phyloP scores from a whole-genome alignment of 176 grass and related monocot genomes.

The Pharus latifolius region DNA sequence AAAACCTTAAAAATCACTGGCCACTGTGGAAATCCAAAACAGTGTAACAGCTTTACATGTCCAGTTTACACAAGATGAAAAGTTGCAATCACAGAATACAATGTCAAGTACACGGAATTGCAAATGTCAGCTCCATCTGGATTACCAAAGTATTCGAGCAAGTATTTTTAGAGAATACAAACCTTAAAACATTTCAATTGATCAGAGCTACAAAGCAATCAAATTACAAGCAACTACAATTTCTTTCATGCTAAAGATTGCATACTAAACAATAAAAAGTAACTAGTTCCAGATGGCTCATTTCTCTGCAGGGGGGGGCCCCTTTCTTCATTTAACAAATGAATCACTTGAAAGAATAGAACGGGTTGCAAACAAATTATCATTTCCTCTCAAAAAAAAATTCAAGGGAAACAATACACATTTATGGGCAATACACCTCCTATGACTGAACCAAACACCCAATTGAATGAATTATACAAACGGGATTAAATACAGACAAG shows the following conservation, averaged over 20 bases:
- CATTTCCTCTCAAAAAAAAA: slow-evolving; percentile 15
- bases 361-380: slow-evolving; percentile 11
- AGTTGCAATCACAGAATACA: not conserved
- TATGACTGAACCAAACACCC: slow-evolving; percentile 41
- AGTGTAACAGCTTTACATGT: no score
- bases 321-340: not conserved
- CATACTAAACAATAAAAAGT: not conserved
- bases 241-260: not conserved
- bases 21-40: no score
- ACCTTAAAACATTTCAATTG: not conserved
- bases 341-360: not conserved
- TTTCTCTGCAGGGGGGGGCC: not conserved
- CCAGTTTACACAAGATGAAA: no score
- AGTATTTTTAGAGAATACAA: not conserved
- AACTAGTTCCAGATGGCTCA: not conserved
- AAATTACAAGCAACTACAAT: not conserved
- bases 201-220: not conserved
- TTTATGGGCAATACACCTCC: slow-evolving; percentile 10
- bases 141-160: not conserved
- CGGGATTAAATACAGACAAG: slow-evolving; percentile 41
- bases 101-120: not conserved
- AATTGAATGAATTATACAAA: slow-evolving; percentile 56
- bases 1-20: no score
- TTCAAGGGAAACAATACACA: slow-evolving; percentile 12
- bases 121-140: not conserved